Evolutionary conservation across 345 rosid species (phyloP).

Genomic region (Brassica napus): DNA sequence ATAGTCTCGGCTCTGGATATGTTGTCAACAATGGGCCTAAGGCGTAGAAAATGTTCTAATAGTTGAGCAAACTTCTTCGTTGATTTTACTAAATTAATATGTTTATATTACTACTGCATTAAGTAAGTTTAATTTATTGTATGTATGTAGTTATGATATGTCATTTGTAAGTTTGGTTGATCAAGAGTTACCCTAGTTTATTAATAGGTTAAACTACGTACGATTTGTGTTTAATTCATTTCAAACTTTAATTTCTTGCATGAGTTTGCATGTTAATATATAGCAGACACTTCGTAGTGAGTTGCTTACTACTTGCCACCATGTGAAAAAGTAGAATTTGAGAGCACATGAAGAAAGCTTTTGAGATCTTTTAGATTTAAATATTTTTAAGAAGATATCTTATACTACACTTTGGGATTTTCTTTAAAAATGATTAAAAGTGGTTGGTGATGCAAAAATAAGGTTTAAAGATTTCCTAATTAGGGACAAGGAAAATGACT

Average conservation of each 20-base stretch:
- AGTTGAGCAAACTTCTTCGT: background rate
- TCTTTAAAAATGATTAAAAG: background rate
- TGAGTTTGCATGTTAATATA: conserved; percentile 18
- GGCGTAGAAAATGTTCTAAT: conserved; percentile 31
- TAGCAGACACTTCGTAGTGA: conserved; percentile 9
- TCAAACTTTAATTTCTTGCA: conserved; percentile 10
- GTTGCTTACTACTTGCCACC: conserved; percentile 23
- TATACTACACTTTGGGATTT: background rate
- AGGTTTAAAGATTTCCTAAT: conserved; percentile 8
- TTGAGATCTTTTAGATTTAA: conserved; percentile 1
- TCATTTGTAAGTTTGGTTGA: background rate
- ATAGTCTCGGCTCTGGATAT: conserved; percentile 36
- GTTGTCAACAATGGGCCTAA: conserved; percentile 31
- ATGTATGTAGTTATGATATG: conserved; percentile 11
- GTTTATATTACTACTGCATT: conserved; percentile 6
- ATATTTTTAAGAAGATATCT: background rate
- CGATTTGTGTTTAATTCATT: background rate
- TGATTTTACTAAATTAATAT: background rate
- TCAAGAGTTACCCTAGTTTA: conserved; percentile 6
- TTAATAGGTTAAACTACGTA: background rate
- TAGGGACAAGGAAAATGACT: conserved; percentile 8
- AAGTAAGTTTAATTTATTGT: conserved; percentile 12
- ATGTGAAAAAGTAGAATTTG: conserved; percentile 25
- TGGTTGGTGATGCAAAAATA: conserved; percentile 11
- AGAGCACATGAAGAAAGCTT: conserved; percentile 25